A percentile compares a stretch with the other conserved stretches of the same genome.
phyloP scores from a whole-genome alignment of 1,139 yeast genomes.

The Geotrichum candidum region DNA sequence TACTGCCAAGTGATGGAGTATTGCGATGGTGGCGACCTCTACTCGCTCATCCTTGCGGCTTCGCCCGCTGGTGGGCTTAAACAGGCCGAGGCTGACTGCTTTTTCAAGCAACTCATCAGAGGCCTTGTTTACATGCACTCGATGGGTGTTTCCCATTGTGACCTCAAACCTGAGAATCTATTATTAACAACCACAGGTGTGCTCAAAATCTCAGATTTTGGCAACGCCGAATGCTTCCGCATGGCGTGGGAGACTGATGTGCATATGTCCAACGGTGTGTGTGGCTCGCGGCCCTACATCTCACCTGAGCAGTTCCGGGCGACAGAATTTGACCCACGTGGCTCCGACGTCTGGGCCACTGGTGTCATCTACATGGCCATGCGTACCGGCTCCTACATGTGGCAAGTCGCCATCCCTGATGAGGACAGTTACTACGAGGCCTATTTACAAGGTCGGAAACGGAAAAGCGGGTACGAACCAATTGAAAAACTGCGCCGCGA shows the following conservation, averaged over 20 bases:
- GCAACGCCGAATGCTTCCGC: slow-evolving; percentile 89
- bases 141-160: slow-evolving; percentile 95
- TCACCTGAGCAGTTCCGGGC: slow-evolving; percentile 89
- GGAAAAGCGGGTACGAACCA: slow-evolving; percentile 83
- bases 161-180: slow-evolving; percentile 88
- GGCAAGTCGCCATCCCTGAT: slow-evolving; percentile 71
- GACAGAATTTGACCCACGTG: slow-evolving; percentile 77
- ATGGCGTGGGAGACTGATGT: slow-evolving; percentile 96
- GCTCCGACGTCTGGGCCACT: slow-evolving; percentile 94
- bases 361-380: slow-evolving; percentile 98
- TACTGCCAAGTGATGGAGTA: slow-evolving; percentile 96
- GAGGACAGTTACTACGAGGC: slow-evolving; percentile 76
- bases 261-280: slow-evolving; percentile 75
- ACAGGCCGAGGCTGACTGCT: slow-evolving; percentile 87
- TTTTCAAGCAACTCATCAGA: slow-evolving; percentile 81
- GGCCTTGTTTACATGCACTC: slow-evolving; percentile 96
- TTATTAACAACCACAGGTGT: slow-evolving; percentile 73
- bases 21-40: slow-evolving; percentile 92
- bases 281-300: slow-evolving; percentile 91
- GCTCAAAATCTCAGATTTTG: slow-evolving; percentile 89
- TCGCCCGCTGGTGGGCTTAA: slow-evolving; percentile 75
- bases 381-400: slow-evolving; percentile 91
- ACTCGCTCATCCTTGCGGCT: slow-evolving; percentile 59
- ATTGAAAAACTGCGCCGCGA: slow-evolving; percentile 74
- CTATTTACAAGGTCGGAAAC: slow-evolving; percentile 70